Base-by-base conservation (phyloP, 257 asterid species). In the Plantago elongata region DNA sequence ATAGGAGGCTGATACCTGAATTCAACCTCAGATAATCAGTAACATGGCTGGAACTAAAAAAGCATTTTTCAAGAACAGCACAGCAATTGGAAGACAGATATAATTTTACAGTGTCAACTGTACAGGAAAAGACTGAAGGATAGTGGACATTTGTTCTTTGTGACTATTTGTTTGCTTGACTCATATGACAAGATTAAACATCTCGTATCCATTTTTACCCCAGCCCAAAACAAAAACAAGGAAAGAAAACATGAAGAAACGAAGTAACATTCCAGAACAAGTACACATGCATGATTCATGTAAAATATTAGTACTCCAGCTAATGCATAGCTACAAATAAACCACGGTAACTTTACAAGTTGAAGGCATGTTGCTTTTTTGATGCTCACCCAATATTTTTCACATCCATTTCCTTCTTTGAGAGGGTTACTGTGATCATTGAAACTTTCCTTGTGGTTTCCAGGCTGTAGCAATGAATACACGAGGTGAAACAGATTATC, bases 391-490 rank as follows among this genome's bases (percentile, higher is more conserved):
- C 98, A 38, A 86, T 75, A 30, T 86, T 78, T 48, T 78, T 59
- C 61, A 37, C 65, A 61, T 88, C 91, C 82, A 88, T 70, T 74
- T 92, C 95, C 60, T 71, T 76, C 65, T 83, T 84, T 45, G 98
- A 84, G 57, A 92, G 95, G 16, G 86, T 80, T 56, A 92, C 80
- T 12, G 93, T 84, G 72, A 89, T 83, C 95, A 83, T 82, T 5
- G 97, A 92, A 58, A 92, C 98, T 72, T 92, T 90, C 81, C 98
- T 78, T 40, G 95, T 89, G 60, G 97, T 89, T 72, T 92, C 93
- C 79, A 92, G 68, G 61, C 98, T 89, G 82, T 61, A 69, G 29
- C 38, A 68, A 62, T 18, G 62, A 62, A 47, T 12, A 74, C 71
- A 75, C 58, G 40, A 57, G 37, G 69, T 50, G 27, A 22, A 22